Evolutionary conservation across 1,284 basidiomycete species (phyloP).

Genomic region (Blastosporella zonata): DNA sequence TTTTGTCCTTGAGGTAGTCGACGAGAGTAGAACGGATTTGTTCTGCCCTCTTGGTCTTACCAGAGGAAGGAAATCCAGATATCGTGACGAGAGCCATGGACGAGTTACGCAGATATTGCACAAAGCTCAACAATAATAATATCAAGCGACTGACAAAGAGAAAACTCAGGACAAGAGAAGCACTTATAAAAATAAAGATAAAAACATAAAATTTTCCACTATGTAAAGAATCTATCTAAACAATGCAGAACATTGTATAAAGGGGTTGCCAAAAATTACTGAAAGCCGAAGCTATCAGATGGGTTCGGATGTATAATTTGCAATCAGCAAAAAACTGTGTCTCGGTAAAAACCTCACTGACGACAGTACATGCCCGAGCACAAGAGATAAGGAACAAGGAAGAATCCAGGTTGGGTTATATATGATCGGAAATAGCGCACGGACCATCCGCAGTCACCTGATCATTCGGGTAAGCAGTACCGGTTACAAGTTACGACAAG

Average conservation of each 20-base stretch:
- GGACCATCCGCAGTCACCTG: slow-evolving; percentile 33
- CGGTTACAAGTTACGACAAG: too few relatives aligned
- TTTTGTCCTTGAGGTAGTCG: slow-evolving; percentile 44
- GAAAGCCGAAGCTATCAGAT: slow-evolving; percentile 73
- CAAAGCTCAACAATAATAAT: not conserved
- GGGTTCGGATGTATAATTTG: slow-evolving; percentile 88
- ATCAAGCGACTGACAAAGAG: not conserved
- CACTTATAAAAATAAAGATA: not conserved
- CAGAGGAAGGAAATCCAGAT: slow-evolving; percentile 87
- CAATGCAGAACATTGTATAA: slow-evolving; percentile 16
- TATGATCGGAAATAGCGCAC: slow-evolving; percentile 36
- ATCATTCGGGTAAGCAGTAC: not conserved
- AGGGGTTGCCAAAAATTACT: slow-evolving; percentile 73
- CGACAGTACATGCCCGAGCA: slow-evolving; percentile 90
- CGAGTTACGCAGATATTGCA: not conserved
- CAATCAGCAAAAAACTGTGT: slow-evolving; percentile 92
- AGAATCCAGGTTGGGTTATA: slow-evolving; percentile 11
- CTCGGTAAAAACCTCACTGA: slow-evolving; percentile 90
- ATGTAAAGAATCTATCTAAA: not conserved
- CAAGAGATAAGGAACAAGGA: slow-evolving; percentile 61
- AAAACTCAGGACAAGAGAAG: not conserved
- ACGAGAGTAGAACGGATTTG: slow-evolving; percentile 69
- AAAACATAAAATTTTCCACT: not conserved
- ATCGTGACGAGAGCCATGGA: slow-evolving; percentile 92
- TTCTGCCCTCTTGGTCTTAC: slow-evolving; percentile 75